Base-by-base conservation (phyloP, 2,329 filamentous ascomycete species). In the Trichoderma koningii region DNA sequence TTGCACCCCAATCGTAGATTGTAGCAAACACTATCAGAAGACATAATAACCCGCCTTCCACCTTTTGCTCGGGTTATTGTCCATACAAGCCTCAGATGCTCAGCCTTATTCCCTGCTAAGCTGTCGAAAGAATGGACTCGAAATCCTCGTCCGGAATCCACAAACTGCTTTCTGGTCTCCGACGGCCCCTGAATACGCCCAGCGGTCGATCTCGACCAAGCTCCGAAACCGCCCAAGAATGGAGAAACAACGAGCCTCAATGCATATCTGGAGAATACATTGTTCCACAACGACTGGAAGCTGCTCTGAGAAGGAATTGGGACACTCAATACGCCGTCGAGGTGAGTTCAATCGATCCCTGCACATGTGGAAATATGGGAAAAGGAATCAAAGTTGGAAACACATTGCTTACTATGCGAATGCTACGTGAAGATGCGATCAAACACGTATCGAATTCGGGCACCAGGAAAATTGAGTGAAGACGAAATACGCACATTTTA, bases 401-500 rank as follows among this genome's bases (percentile, higher is more conserved):
- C 34, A 12, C 26, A n/a, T 38, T 14, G 38, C 15, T 5, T 14
- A 23, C 3, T 26, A n/a, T 5, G n/a, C 48, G 10, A 48, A 59
- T 5, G 1, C 42, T 6, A 2, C 10, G 28, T n/a, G 6, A 48
- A 59, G 55, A 59, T 59, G 55, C 55, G 55, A 3, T 59, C 55
- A 3, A 59, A 59, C n/a, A 14, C 23, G 19, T 59, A 59, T 38
- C 44, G 55, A 1, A 48, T 59, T 15, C 55, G 55, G 3, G 55
- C 55, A 10, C 55, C 55, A 3, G 55, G 55, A 7, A 59, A 26
- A 5, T 44, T 59, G 7, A 59, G 26, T 7, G 55, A 48, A 3
- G 23, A 23, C n/a, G 44, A 59, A 59, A 59, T 59, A 14, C 45
- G 28, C 26, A 59, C 42, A 48, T 59, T 26, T 15, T 59, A 48